phyloP scores from a whole-genome alignment of 2,329 filamentous ascomycete genomes.

The Penicillium nordicum region DNA sequence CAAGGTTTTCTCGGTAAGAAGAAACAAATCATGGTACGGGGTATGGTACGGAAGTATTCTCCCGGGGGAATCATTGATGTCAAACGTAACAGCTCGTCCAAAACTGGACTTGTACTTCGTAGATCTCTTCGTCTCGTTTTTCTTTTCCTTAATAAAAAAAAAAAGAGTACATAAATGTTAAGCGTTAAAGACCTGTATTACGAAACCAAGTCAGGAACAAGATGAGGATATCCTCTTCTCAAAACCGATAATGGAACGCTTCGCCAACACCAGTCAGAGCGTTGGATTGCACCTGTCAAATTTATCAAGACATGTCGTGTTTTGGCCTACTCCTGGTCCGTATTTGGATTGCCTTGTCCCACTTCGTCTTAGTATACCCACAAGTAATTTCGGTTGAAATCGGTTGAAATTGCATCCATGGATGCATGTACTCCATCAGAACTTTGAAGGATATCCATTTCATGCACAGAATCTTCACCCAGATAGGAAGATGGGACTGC shows the following conservation, averaged over 20 bases:
- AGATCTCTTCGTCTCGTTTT: too few relatives aligned
- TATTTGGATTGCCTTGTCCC: not conserved
- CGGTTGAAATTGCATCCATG: not conserved
- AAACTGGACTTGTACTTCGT: not conserved
- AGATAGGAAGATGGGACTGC: not conserved
- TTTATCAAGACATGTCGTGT: not conserved
- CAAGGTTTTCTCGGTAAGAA: not conserved
- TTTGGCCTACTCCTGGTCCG: too few relatives aligned
- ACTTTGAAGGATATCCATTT: not conserved
- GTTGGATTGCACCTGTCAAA: not conserved
- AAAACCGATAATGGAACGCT: not conserved
- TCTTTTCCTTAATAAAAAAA: not conserved
- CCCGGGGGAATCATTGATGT: not conserved
- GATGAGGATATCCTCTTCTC: not conserved
- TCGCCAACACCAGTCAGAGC: conserved; percentile 7
- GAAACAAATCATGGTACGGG: not conserved
- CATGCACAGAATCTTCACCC: not conserved
- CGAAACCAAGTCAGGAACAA: not conserved
- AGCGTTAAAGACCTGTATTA: not conserved
- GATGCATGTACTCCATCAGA: not conserved
- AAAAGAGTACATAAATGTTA: not conserved
- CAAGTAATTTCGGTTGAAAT: not conserved
- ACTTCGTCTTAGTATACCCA: not conserved
- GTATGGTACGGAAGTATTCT: conserved; percentile 9
- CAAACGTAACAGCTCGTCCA: not conserved